Evolutionary conservation across 192 early-diverging fungal genomes (phyloP), one percentile per base, ranked within the genome.

Genomic region (Rhizoclosmatium sp.): DNA sequence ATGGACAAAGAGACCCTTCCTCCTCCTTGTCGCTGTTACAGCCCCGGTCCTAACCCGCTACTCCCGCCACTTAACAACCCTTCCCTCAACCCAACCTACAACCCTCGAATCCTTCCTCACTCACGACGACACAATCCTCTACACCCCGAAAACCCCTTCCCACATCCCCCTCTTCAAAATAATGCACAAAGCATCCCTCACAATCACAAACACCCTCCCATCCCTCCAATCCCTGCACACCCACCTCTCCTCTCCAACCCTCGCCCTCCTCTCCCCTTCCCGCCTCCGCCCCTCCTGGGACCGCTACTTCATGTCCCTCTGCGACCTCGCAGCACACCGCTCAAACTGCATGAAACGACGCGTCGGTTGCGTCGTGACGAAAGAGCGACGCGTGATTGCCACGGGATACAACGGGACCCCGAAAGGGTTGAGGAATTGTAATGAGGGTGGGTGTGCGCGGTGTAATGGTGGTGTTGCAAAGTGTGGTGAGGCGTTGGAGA

Each of bases 371-470:
- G 95, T 99, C 14, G 82, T 99, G 31, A 94, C 95, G 21, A 93
- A 93, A 66, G 92, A 99, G 65, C 88, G 83, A 47, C 87, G 95
- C 59, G 93, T 99, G 42, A 93, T 99, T 59, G 93, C 97, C 2
- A 99, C 97, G 16, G 98, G 98, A n/a, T 99, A 99, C 83, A 99
- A 99, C 78, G 98, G 98, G 1, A 99, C 97, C 3, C 97, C 98
- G 23, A 89, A 93, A 73, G 94, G 95, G 3, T 81, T 99, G 21
- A 81, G 85, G 56, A 99, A 99, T 80, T 99, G 98, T 82, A 96
- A 93, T 73, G 92, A 97, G 49, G 96, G 97, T 4, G 98, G 98
- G 0, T 99, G 98, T 81, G 87, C 84, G 40, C 85, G 97, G 49
- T 99, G 98, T 84, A 99, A 99, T 79, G 91, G 85, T n/a, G 94